Evolutionary conservation across 148 eudicot genomes (phyloP), one percentile per base, ranked within the genome.

Genomic region (Silene conica): DNA sequence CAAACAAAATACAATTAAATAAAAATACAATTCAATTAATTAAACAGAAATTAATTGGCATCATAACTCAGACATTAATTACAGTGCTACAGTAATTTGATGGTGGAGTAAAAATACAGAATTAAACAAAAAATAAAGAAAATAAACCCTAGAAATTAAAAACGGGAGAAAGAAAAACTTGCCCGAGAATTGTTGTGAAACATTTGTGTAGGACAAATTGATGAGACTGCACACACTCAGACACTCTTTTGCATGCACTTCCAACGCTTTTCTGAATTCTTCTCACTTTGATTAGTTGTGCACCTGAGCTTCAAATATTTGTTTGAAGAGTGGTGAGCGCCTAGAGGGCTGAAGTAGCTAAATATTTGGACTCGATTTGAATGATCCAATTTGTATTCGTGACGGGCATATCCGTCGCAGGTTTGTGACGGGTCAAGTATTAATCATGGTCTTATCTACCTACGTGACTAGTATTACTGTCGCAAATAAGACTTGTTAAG

Each of bases 111-210:
- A 23, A 19, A 58, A 77, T 65, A n/a, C 38, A 18, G n/a, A n/a
- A 22, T 77, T 22, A 23, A 28, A 5, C 4, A 18, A 2, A n/a
- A 34, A n/a, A 65, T 56, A 6, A 43, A 70, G 20, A 21, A 8
- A 9, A 9, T 8, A 3, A 67, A 74, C 69, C 76, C 72, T 61
- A 43, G 73, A n/a, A 73, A 73, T 12, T 16, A 5, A 45, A 34
- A 19, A 41, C 8, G 65, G 52, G 46, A 46, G 56, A 70, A 55
- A 54, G 25, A 55, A 26, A 54, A 15, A 72, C 60, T 23, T 69
- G 41, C 72, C 72, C 60, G 72, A 69, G 71, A 68, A 48, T 69
- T 69, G 43, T 25, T 50, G 13, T 60, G 23, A 25, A 52, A 69
- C 72, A 69, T 69, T 50, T 69, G 59, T 3, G 8, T 8, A 52